Evolutionary conservation across 208 protist species (phyloP).

Genomic region (Crithidia sp.): DNA sequence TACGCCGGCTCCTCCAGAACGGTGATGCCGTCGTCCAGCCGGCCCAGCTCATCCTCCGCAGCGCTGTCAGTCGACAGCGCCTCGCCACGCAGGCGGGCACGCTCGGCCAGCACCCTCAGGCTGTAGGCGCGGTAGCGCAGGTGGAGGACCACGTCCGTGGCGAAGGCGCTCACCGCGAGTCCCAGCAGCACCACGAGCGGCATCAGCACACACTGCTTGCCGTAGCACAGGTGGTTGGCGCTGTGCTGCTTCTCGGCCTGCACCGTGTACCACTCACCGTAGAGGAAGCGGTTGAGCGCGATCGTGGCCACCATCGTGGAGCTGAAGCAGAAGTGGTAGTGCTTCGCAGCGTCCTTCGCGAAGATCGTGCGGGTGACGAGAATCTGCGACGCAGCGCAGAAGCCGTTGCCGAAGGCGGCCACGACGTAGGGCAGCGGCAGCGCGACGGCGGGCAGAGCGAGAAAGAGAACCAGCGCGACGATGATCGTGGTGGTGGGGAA

Average conservation of each 20-base stretch:
- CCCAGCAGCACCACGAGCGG: slow-evolving; percentile 52
- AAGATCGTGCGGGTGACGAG: slow-evolving; percentile 73
- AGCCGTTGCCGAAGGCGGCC: slow-evolving; percentile 65
- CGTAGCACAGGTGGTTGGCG: slow-evolving; percentile 27
- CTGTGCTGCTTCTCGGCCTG: slow-evolving; percentile 46
- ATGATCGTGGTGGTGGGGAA: slow-evolving; percentile 46
- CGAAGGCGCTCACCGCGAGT: slow-evolving; percentile 35
- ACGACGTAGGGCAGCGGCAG: slow-evolving; percentile 63
- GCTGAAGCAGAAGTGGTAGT: slow-evolving; percentile 73
- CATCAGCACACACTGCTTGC: slow-evolving; percentile 45
- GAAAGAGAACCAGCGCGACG: slow-evolving; percentile 47
- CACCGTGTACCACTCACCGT: slow-evolving; percentile 67
- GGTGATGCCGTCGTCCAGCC: slow-evolving; percentile 5
- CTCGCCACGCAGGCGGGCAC: slow-evolving; percentile 39
- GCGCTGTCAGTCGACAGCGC: slow-evolving; percentile 1
- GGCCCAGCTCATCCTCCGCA: not conserved
- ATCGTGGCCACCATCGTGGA: slow-evolving; percentile 42
- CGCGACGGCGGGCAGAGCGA: slow-evolving; percentile 27
- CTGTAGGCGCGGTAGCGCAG: slow-evolving; percentile 44
- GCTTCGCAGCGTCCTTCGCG: slow-evolving; percentile 68
- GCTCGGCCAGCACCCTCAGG: slow-evolving; percentile 44
- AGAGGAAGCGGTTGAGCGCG: slow-evolving; percentile 66
- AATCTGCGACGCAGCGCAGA: slow-evolving; percentile 45
- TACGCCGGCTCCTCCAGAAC: not conserved
- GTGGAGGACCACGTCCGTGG: slow-evolving; percentile 44